These are phyloP conservation scores for Cladosporium austrohemisphaericum DNA, from an alignment of 2,329 filamentous ascomycete species.

Conservation along the genomic window DNA sequence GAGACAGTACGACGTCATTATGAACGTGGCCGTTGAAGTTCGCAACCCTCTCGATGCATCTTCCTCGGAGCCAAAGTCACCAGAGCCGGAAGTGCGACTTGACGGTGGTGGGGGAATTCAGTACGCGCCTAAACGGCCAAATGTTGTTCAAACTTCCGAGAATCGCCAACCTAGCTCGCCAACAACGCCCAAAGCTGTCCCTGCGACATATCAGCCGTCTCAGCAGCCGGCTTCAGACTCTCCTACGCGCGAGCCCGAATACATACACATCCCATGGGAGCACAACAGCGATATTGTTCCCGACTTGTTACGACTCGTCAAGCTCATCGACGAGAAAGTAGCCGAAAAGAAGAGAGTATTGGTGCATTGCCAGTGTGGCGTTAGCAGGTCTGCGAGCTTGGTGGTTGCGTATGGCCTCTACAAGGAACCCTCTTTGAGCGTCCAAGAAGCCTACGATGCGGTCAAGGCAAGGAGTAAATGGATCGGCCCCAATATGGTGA, in stretches of 20 bases:
- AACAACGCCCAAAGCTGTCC: constrained; percentile 53
- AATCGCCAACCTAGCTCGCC: constrained; percentile 36
- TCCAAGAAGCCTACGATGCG: constrained; percentile 78
- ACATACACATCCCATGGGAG: constrained; percentile 84
- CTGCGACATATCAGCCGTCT: constrained; percentile 30
- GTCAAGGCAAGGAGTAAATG: constrained; percentile 78
- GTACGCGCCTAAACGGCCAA: constrained; percentile 25
- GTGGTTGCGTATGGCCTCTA: constrained; percentile 84
- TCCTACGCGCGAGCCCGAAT: constrained; percentile 61
- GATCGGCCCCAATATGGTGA: constrained; percentile 81
- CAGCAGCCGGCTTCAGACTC: constrained; percentile 28
- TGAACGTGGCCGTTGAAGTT: constrained; percentile 82
- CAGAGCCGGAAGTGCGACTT: constrained; percentile 32
- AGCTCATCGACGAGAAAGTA: constrained; percentile 69
- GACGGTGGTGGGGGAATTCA: constrained; percentile 34
- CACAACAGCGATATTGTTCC: constrained; percentile 82
- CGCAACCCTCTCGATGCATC: constrained; percentile 62
- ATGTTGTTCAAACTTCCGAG: constrained; percentile 5
- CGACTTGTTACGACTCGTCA: constrained; percentile 71
- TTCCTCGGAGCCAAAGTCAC: constrained; percentile 15
- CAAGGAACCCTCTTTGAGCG: constrained; percentile 69
- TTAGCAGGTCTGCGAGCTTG: constrained; percentile 77
- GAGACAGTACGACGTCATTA: constrained; percentile 72
- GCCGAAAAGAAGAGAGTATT: constrained; percentile 73
- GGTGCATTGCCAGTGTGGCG: constrained; percentile 81